These are phyloP conservation scores for Globisporangium nodosum DNA, from an alignment of 352 stramenopile species.

Conservation along the genomic window DNA sequence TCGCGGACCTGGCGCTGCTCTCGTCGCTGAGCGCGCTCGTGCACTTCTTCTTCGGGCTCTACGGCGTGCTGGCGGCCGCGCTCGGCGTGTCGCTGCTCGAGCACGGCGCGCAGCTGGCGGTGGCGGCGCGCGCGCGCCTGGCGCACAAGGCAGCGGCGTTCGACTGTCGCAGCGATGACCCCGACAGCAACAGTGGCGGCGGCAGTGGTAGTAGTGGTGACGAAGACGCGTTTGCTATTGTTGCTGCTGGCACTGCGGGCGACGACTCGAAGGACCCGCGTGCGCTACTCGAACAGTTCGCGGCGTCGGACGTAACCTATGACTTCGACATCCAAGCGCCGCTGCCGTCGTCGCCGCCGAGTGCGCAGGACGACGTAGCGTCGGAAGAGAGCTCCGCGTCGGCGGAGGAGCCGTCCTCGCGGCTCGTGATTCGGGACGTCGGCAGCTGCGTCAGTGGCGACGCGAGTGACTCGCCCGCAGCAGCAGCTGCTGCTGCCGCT, in stretches of 20 bases:
- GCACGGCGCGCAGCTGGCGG: constrained; percentile 21
- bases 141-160: neutral
- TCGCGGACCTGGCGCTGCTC: constrained; percentile 54
- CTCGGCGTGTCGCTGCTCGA: constrained; percentile 32
- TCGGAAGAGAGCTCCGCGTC: constrained; percentile 1
- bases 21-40: constrained; percentile 50
- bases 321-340: neutral
- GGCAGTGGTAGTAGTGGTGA: neutral
- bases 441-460: constrained; percentile 9
- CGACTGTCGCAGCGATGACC: neutral
- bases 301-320: neutral
- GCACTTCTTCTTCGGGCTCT: constrained; percentile 58
- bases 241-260: neutral
- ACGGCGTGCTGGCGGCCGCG: constrained; percentile 37
- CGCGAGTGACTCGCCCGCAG: no score
- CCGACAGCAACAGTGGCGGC: neutral
- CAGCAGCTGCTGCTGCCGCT: no score
- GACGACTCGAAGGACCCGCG: neutral
- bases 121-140: constrained; percentile 1
- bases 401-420: constrained; percentile 7
- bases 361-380: neutral
- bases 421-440: constrained; percentile 37
- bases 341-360: neutral
- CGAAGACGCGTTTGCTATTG: neutral
- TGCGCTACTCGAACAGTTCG: constrained; percentile 9